Percentiles rank a stretch among this genome's conserved stretches.
Conservation (phyloP, 2,329 filamentous ascomycete species). For the Penicillium sp. region DNA sequence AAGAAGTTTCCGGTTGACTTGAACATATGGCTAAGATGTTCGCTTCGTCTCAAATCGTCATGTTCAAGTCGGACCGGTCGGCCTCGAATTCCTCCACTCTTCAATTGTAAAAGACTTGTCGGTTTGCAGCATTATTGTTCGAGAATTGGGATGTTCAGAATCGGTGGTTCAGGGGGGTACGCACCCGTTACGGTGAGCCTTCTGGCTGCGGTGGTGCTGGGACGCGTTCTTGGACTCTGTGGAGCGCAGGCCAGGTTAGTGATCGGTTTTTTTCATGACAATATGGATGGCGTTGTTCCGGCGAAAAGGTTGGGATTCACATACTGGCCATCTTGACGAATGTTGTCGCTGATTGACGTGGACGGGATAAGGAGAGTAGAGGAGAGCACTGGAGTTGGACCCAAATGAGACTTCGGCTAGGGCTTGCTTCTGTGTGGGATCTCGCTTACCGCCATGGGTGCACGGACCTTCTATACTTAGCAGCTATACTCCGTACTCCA, state of each 20-base stretch:
- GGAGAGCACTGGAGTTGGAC: conserved; percentile 31
- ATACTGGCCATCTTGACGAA: conserved; percentile 50
- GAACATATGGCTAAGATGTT: conserved; percentile 1
- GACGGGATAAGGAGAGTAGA: conserved; percentile 34
- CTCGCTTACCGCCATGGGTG: conserved; percentile 40
- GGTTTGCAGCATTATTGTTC: neutral
- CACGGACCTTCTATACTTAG: conserved; percentile 17
- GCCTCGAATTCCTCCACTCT: neutral
- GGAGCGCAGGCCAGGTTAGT: conserved; percentile 29
- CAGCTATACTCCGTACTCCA: neutral
- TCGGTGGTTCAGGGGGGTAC: conserved; percentile 38
- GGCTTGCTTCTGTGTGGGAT: conserved; percentile 42
- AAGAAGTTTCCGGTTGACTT: neutral
- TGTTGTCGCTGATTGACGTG: conserved; percentile 43
- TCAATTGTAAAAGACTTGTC: neutral
- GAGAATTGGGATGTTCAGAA: neutral
- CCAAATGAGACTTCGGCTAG: conserved; percentile 36
- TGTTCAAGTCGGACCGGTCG: conserved; percentile 9
- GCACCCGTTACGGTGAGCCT: conserved; percentile 99
- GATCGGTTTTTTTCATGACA: conserved; percentile 8
- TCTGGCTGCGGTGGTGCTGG: conserved; percentile 97
- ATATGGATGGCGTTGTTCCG: neutral
- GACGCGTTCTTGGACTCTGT: conserved; percentile 99
- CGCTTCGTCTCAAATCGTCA: conserved; percentile 1
- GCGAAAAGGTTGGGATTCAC: conserved; percentile 22